Base-by-base conservation (phyloP, 164 flowering plant species). In the Piper betle region DNA sequence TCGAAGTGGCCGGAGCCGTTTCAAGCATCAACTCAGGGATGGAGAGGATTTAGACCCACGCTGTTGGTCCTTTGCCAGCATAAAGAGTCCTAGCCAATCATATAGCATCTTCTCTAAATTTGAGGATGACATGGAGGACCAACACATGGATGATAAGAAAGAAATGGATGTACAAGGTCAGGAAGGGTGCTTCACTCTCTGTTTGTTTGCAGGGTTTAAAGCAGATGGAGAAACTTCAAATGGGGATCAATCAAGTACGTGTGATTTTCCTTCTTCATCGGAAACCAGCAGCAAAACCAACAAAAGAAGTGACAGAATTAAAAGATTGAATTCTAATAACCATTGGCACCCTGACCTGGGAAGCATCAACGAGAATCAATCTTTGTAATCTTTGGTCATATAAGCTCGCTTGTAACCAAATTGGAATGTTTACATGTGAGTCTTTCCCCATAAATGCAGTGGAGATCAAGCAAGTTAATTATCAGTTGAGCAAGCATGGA, bases 311-410 rank as follows among this genome's bases (percentile, higher is more conserved):
- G 60, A 46, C 13, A 48, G 58, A 37, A 39, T 37, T 55, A 53
- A 64, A 57, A 41, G 52, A 52, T 37, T 18, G 4, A 25, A 56
- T 33, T 61, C 68, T n/a, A 17, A 61, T 37, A 74, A 71, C 62
- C 48, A 67, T 40, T 81, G 81, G 84, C 78, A 78, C 13, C 86
- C 83, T 43, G 66, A 39, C 62, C 66, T 82, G 39, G 72, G 73
- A 46, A 77, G 82, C 64, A 71, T 80, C 39, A 11, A 0, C 6
- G 78, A 80, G 66, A 80, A 80, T 6, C 40, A 25, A 4, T 41
- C 57, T 16, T 53, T 3, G 52, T 62, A 57, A 62, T 38, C 5
- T 15, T 2, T 19, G 18, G n/a, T 13, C 20, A 20, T 25, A 25
- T 43, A 13, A 19, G 13, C 19, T 43, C 48, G 19, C 37, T 4